A percentile compares a stretch with the other conserved stretches of the same genome.
Evolutionary conservation across 768 basidiomycete genomes (phyloP).

Genomic region (Pleurotus ostreatus): DNA sequence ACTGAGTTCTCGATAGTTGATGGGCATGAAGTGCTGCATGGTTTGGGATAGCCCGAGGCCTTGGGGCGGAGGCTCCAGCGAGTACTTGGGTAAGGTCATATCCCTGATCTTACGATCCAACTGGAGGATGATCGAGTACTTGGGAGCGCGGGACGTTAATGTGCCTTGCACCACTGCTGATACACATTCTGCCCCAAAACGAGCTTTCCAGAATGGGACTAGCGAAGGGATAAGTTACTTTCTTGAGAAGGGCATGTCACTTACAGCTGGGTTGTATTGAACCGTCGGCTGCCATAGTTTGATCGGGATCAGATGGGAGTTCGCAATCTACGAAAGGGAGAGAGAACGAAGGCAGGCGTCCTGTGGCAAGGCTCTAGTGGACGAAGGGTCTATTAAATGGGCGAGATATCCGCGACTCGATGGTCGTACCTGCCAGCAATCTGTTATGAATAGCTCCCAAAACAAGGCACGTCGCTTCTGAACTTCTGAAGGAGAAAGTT

Average conservation of each 20-base stretch:
- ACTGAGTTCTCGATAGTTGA: slow-evolving; percentile 70
- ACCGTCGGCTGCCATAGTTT: slow-evolving; percentile 57
- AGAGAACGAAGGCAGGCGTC: slow-evolving; percentile 64
- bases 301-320: slow-evolving; percentile 56
- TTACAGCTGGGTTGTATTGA: slow-evolving; percentile 54
- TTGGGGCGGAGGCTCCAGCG: slow-evolving; percentile 44
- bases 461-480: slow-evolving; percentile 69
- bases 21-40: slow-evolving; percentile 75
- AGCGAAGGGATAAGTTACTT: not conserved
- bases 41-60: slow-evolving; percentile 52
- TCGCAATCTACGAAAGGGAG: slow-evolving; percentile 73
- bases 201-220: slow-evolving; percentile 72
- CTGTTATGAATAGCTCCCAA: slow-evolving; percentile 73
- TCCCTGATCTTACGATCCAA: slow-evolving; percentile 66
- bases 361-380: slow-evolving; percentile 61
- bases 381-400: no score
- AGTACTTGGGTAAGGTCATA: slow-evolving; percentile 63
- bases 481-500: slow-evolving; percentile 53
- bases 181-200: slow-evolving; percentile 62
- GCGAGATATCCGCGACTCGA: no score
- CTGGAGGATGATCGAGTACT: slow-evolving; percentile 58
- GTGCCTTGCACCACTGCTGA: slow-evolving; percentile 67
- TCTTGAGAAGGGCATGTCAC: slow-evolving; percentile 15
- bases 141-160: slow-evolving; percentile 59
- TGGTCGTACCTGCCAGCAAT: slow-evolving; percentile 63